Evolutionary conservation across 805 yeast genomes (phyloP), one percentile per base, ranked within the genome.

Genomic region (Barnettozyma pratensis): DNA sequence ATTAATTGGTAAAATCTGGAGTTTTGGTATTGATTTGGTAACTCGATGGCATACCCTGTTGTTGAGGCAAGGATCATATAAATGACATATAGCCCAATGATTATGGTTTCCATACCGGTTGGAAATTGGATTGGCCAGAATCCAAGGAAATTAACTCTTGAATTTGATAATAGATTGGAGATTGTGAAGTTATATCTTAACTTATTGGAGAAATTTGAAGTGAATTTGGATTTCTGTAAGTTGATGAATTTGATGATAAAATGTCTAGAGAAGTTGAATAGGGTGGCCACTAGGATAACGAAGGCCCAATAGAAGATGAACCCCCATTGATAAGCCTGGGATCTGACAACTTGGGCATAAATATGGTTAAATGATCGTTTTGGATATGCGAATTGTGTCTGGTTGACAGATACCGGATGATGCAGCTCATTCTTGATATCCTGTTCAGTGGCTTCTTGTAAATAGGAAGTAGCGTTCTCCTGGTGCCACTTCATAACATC

Each of bases 251-350:
- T 52, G 27, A 67, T 60, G n/a, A 65, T 39, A 35, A 61, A 50
- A 40, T 51, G 62, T 37, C 54, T 57, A 34, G 52, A 48, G 25
- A 67, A 37, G 48, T 69, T 68, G 44, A 56, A 46, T 2, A 69
- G 7, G 2, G 72, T 63, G 0, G 67, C 67, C 1, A 69, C 36
- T 0, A 59, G 39, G 28, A 74, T 44, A 12, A 74, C 53, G 6
- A 64, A 57, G 0, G 59, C 60, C 77, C 77, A 74, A 48, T 62
- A 73, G 48, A 70, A 70, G 28, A 72, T 61, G 37, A 62, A 57
- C n/a, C 76, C 78, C 77, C 77, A 74, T 9, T 74, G 76, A 45
- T 66, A 67, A 58, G 72, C 65, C 50, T 68, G 73, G 19, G 74
- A 68, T 42, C 69, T 60, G 28, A 63, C 50, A 7, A 72, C 72